Evolutionary conservation across 345 rosid genomes (phyloP).

Genomic region (Eucalyptus erythrocorys): DNA sequence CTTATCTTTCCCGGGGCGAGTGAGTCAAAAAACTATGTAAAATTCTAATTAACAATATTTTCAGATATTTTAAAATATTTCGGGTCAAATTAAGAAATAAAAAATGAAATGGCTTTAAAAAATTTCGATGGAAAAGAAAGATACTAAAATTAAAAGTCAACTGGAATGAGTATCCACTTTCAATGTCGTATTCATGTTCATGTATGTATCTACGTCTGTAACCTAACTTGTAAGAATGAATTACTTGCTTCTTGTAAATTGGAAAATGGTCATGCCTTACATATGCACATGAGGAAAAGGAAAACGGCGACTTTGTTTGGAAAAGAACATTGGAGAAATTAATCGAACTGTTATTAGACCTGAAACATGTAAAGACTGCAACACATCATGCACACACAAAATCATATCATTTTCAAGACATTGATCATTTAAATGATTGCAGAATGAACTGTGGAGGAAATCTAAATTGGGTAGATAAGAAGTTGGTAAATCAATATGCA

Average conservation of each 20-base stretch:
- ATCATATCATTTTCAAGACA: neutral
- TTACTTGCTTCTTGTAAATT: neutral
- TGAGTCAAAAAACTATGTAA: neutral
- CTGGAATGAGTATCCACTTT: rapidly evolving
- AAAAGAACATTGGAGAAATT: neutral
- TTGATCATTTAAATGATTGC: neutral
- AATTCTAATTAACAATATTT: neutral
- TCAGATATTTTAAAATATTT: neutral
- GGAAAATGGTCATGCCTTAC: neutral
- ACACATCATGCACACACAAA: neutral
- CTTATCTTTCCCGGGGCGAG: neutral
- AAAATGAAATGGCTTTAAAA: neutral
- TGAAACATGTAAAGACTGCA: neutral
- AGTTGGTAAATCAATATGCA: neutral
- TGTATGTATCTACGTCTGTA: neutral
- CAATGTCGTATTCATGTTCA: neutral
- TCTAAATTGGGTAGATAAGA: neutral
- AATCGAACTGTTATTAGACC: neutral
- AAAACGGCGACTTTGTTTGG: no score
- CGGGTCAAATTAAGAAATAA: neutral
- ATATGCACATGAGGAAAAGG: neutral
- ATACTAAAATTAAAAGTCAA: neutral
- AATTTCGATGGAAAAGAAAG: neutral
- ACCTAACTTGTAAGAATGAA: neutral
- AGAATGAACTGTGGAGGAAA: neutral